Evolutionary conservation across 805 yeast genomes (phyloP), one percentile per base, ranked within the genome.

Genomic region (Candida krabiensis): DNA sequence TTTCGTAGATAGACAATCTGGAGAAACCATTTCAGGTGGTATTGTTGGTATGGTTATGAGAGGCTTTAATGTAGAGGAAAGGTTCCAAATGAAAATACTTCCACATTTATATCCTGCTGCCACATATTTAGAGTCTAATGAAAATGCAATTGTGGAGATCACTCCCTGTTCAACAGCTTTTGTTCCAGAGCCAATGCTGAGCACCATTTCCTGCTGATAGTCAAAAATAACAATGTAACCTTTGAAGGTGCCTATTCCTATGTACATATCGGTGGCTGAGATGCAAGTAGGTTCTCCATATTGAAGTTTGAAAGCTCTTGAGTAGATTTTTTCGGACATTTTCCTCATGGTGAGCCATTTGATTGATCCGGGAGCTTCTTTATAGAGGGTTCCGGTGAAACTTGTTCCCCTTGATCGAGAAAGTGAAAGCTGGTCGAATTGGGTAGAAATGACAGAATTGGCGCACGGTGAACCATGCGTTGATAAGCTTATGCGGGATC

Each of bases 61-160:
- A 6, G 67, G 68, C 8, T 39, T 50, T 29, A 35, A 38, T 17
- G 56, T 59, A 21, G 56, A 60, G 11, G 56, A 47, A 19, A 83
- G 49, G 44, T 85, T 80, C 95, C 96, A 91, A 2, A 86, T 49
- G 19, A 71, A 63, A 2, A 90, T 70, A 37, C 67, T 68, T 0
- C 97, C 98, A 16, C 70, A 62, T 4, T 69, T 65, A 47, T 73
- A 79, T 1, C 96, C 95, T 0, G 80, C 83, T 0, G 84, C 87
- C 3, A 88, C 46, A 50, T 72, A 75, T 0, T 83, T 69, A 1
- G 86, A 83, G 55, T 90, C 96, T 5, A 75, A 63, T 0, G 93
- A 82, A 11, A 83, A 61, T 0, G 77, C 68, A 17, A 89, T 52
- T 2, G 77, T 43, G 0, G 84, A 71, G 1, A 87, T 78, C 0